A percentile compares a stretch with the other conserved stretches of the same genome.
These are phyloP conservation scores for Trichomonascaceae sp. DNA, from an alignment of 1,139 yeast species.

Conservation along the genomic window DNA sequence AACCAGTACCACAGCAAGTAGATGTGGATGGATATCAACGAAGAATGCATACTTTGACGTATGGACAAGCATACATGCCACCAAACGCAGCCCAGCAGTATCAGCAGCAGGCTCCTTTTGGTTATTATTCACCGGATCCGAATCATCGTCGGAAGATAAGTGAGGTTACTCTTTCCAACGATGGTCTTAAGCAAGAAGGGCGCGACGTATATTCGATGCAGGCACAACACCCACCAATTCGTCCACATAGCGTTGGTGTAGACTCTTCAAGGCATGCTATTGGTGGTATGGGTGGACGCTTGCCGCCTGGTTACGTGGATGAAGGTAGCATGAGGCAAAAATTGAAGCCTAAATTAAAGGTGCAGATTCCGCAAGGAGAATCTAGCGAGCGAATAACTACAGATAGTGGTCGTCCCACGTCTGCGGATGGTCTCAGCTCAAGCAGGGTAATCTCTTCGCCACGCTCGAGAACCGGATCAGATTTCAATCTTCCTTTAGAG, in stretches of 20 bases:
- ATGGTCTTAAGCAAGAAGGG: not conserved
- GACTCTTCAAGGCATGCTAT: not conserved
- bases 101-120: not conserved
- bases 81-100: not conserved
- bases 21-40: not conserved
- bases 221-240: not conserved
- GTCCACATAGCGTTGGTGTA: not conserved
- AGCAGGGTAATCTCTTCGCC: conserved; percentile 5
- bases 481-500: not conserved
- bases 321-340: conserved; percentile 9
- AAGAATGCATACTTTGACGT: not conserved
- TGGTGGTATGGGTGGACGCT: not conserved
- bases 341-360: conserved; percentile 36
- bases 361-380: conserved; percentile 34
- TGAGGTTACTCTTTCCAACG: not conserved
- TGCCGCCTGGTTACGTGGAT: not conserved
- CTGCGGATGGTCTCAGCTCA: conserved; percentile 12
- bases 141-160: not conserved
- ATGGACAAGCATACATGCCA: not conserved
- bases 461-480: not conserved
- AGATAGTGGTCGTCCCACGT: conserved; percentile 8
- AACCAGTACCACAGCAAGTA: not conserved
- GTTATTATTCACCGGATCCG: not conserved
- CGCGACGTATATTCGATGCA: not conserved
- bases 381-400: conserved; percentile 20